These are phyloP conservation scores for Huntiella moniliformis DNA, from an alignment of 2,329 filamentous ascomycete genomes.

Conservation along the genomic window DNA sequence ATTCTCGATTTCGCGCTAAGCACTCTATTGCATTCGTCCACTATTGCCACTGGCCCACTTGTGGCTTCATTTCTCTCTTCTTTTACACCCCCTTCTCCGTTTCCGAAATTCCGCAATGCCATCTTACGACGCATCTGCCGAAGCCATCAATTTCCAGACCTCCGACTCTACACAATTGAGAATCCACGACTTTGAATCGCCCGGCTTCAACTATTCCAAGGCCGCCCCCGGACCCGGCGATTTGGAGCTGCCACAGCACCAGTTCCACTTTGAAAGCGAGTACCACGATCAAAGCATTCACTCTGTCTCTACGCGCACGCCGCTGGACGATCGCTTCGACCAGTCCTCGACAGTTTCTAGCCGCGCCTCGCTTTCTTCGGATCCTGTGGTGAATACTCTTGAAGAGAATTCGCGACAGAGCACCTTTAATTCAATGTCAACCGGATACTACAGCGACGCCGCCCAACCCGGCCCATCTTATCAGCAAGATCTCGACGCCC, in stretches of 20 bases:
- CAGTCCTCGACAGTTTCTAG: slow-evolving; percentile 9
- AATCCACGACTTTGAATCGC: slow-evolving; percentile 7
- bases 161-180: slow-evolving; percentile 6
- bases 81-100: not conserved
- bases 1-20: too few relatives aligned
- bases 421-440: slow-evolving; percentile 10
- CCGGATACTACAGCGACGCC: slow-evolving; percentile 3
- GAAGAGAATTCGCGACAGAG: slow-evolving; percentile 9
- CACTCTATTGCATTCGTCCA: too few relatives aligned
- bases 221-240: not conserved
- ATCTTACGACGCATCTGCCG: slow-evolving; percentile 8
- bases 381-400: slow-evolving; percentile 1
- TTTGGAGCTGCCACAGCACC: slow-evolving; percentile 8
- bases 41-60: too few relatives aligned
- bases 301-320: slow-evolving; percentile 8
- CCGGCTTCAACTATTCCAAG: slow-evolving; percentile 3
- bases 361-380: slow-evolving; percentile 6
- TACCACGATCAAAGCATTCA: slow-evolving; percentile 11
- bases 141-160: slow-evolving; percentile 8
- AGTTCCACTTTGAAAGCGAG: slow-evolving; percentile 10
- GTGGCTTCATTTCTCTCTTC: too few relatives aligned
- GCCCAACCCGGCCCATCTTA: slow-evolving; percentile 2
- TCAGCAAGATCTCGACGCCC: slow-evolving; percentile 6
- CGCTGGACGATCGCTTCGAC: slow-evolving; percentile 11
- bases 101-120: slow-evolving; percentile 10